phyloP scores from a whole-genome alignment of 164 flowering plant species.

The Magnolia officinalis region DNA sequence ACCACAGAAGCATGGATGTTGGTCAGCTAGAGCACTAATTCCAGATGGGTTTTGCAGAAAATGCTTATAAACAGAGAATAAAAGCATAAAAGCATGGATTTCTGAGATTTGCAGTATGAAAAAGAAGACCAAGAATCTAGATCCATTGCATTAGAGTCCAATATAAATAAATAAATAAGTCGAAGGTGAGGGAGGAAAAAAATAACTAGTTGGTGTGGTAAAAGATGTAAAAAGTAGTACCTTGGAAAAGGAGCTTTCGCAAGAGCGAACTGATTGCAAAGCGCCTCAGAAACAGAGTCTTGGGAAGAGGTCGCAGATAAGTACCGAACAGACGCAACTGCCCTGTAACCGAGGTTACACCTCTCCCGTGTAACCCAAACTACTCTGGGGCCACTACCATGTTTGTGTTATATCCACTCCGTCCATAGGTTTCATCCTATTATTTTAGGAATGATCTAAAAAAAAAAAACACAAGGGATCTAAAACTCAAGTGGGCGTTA shows the following conservation, averaged over 20 bases:
- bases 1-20: background rate
- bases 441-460: too few relatives aligned
- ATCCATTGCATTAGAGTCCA: background rate
- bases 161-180: background rate
- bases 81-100: background rate
- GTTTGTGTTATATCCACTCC: too few relatives aligned
- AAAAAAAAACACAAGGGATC: too few relatives aligned
- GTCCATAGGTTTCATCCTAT: too few relatives aligned
- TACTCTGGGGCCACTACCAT: too few relatives aligned
- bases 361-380: too few relatives aligned
- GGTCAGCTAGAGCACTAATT: background rate
- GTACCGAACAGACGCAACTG: too few relatives aligned
- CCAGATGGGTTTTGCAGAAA: slow-evolving; percentile 4
- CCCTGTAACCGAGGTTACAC: too few relatives aligned
- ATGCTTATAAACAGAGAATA: background rate
- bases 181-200: background rate
- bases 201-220: background rate
- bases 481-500: too few relatives aligned
- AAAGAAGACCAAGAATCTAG: background rate
- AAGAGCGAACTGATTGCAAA: background rate
- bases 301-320: background rate
- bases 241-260: slow-evolving; percentile 2
- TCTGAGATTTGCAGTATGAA: background rate
- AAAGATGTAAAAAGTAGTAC: background rate
- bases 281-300: background rate